A percentile compares a stretch with the other conserved stretches of the same genome.
These are phyloP conservation scores for Daldinia childiae DNA, from an alignment of 495 filamentous ascomycete genomes.

Conservation along the genomic window DNA sequence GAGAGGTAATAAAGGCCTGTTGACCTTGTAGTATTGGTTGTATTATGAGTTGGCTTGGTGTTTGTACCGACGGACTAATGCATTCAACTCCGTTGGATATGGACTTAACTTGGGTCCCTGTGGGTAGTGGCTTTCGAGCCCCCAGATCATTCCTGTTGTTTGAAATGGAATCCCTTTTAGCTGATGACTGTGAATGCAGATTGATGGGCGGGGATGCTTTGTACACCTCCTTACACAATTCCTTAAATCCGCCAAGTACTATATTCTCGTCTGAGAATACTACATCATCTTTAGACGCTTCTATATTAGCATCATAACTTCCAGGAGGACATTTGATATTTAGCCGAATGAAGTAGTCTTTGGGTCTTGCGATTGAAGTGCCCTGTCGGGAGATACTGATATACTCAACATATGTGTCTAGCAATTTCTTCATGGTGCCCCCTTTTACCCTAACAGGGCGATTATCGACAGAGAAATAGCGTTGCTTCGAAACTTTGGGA, in stretches of 20 bases:
- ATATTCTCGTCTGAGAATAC: constrained; percentile 71
- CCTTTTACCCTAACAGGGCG: constrained; percentile 73
- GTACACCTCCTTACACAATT: constrained; percentile 65
- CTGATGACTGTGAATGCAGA: background rate
- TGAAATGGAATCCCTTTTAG: background rate
- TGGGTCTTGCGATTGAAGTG: constrained; percentile 40
- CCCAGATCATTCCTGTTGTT: background rate
- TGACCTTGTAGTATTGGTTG: background rate
- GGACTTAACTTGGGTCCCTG: constrained; percentile 3
- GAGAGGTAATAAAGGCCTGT: background rate
- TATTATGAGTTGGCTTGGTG: background rate
- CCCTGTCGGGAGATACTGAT: constrained; percentile 10
- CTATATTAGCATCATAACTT: constrained; percentile 88
- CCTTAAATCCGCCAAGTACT: constrained; percentile 61
- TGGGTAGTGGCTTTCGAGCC: constrained; percentile 1
- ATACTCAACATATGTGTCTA: constrained; percentile 50
- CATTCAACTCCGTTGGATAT: background rate
- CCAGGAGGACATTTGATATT: constrained; percentile 74
- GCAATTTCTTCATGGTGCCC: constrained; percentile 73
- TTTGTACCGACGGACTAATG: background rate
- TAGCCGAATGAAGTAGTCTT: constrained; percentile 77
- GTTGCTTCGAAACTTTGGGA: constrained; percentile 66
- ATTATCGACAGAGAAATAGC: constrained; percentile 78
- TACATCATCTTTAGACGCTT: constrained; percentile 90
- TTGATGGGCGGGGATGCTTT: constrained; percentile 13